Evolutionary conservation across 805 yeast genomes (phyloP).

Genomic region (Millerozyma miso): DNA sequence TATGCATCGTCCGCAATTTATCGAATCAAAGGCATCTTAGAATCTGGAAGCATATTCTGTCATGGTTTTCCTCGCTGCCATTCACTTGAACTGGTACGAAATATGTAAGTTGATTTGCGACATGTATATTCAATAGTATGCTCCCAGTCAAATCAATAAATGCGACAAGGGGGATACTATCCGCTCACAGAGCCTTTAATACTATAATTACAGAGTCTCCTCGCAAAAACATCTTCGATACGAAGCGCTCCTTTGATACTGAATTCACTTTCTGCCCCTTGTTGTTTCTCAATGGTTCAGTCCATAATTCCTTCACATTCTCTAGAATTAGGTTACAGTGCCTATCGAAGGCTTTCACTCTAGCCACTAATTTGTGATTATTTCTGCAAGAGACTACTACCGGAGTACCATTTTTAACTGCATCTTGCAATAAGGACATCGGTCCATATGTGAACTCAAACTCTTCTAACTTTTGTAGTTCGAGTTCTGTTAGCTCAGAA

Average conservation of each 20-base stretch:
- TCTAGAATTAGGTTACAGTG: constrained; percentile 92
- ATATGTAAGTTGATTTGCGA: too few species aligned
- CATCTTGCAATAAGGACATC: constrained; percentile 77
- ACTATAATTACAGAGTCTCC: constrained; percentile 94
- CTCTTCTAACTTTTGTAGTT: constrained; percentile 78
- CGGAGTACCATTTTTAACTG: constrained; percentile 69
- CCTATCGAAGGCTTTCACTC: constrained; percentile 91
- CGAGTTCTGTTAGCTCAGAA: constrained; percentile 74
- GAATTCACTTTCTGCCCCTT: constrained; percentile 71
- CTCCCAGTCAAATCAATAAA: too few species aligned
- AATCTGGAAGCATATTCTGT: too few species aligned
- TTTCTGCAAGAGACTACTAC: constrained; percentile 88
- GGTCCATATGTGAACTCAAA: constrained; percentile 91
- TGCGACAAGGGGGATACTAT: too few species aligned
- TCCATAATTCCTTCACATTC: constrained; percentile 87
- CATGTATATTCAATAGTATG: too few species aligned
- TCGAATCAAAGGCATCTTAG: too few species aligned
- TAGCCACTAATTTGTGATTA: constrained; percentile 85
- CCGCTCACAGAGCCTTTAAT: constrained; percentile 42
- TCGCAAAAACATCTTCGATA: constrained; percentile 84
- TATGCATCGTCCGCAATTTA: too few species aligned
- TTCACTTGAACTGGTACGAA: too few species aligned
- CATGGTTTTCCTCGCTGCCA: too few species aligned
- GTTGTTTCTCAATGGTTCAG: constrained; percentile 54
- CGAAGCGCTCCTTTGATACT: constrained; percentile 63